phyloP scores from a whole-genome alignment of 176 grass and related monocot genomes.

The Cymbopogon citratus region DNA sequence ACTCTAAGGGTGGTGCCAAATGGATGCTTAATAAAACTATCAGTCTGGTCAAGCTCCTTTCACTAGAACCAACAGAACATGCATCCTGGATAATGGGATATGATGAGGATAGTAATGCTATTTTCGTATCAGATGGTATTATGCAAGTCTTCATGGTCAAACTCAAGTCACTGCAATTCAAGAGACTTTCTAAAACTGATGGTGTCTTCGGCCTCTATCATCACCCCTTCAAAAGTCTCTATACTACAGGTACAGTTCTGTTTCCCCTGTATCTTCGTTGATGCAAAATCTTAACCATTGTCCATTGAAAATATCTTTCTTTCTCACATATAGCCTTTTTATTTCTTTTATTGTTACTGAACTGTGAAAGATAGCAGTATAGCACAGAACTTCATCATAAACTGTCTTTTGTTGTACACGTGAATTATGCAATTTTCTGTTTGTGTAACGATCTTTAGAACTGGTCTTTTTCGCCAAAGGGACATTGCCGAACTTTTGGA shows the following conservation, averaged over 20 bases:
- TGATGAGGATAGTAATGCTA: neutral
- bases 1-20: neutral
- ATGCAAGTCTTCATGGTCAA: neutral
- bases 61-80: neutral
- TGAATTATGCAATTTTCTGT: no score
- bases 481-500: no score
- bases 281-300: neutral
- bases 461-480: no score
- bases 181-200: neutral
- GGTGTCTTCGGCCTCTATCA: no score
- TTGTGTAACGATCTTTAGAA: no score
- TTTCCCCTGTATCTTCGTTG: no score
- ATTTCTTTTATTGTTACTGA: neutral
- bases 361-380: neutral
- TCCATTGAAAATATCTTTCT: neutral
- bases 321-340: neutral
- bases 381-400: neutral
- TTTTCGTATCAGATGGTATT: neutral
- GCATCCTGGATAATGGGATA: no score
- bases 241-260: neutral
- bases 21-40: neutral
- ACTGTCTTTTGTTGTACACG: neutral
- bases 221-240: neutral
- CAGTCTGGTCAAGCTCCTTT: neutral
- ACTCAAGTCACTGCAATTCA: slow-evolving; percentile 7